Evolutionary conservation across 345 rosid genomes (phyloP), one percentile per base, ranked within the genome.

Genomic region (Psidium friedrichsthalianum): DNA sequence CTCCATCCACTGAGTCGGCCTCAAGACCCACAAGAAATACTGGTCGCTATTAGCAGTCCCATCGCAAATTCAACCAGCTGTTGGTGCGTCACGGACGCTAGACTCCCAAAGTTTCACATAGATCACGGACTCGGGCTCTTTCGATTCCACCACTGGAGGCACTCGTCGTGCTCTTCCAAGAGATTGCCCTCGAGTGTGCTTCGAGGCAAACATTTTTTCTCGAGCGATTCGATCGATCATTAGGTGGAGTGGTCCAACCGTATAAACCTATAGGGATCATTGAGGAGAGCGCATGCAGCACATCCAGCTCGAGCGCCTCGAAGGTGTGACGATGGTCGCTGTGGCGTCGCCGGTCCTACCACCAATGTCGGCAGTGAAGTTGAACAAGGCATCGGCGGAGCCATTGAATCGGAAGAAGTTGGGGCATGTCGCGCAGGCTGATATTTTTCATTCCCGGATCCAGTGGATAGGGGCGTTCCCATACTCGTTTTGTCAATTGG

Each of bases 1-100:
- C 84, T 3, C 87, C 90, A 0, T 25, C 6, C 8, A 86, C 89
- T 10, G 82, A 54, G 8, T 89, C 74, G 89, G 84, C 29, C 90
- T 57, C 18, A 88, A 76, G 9, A 85, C n/a, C 90, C 90, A 88
- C 25, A 88, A 47, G 82, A 88, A 86, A 21, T 54, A 8, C 1
- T 85, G 54, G 22, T 85, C 9, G 55, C 90, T 86, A 16, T 86
- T 59, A 16, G 88, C 88, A 88, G 32, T 20, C 90, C 88, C 84
- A 86, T 82, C 1, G 88, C 88, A 18, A 88, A 85, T 52, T 88
- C 90, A 6, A 56, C 13, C 36, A 86, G 29, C 6, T 88, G 85
- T 44, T 88, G 58, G 49, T 0, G 56, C 6, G 56, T 84, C 55
- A 61, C 1, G 21, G 27, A 61, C 3, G 56, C 85, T 84, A 84